Percentiles rank a stretch among this genome's conserved stretches.
phyloP scores from a whole-genome alignment of 129 eudicot species.

The Ambrosia trifida region DNA sequence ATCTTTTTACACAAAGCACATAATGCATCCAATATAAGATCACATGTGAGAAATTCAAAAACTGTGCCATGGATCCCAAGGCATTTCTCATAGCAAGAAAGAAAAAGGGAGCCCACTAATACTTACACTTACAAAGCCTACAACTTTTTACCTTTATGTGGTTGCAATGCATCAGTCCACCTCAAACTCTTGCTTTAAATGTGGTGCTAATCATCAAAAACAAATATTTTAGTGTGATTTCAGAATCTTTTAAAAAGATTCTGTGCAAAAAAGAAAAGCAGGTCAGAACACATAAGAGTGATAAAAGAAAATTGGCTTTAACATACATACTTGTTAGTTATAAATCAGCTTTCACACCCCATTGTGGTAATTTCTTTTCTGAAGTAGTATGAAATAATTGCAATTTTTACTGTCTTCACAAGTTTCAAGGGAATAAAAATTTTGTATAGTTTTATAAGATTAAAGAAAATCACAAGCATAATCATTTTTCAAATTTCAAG shows the following conservation, averaged over 20 bases:
- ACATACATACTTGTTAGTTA: neutral
- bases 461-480: too few species aligned
- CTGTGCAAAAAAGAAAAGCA: neutral
- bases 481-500: too few species aligned
- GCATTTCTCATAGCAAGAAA: constrained; percentile 24
- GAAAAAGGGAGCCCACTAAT: constrained; percentile 30
- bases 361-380: neutral
- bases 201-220: constrained; percentile 37
- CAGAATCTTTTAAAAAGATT: constrained; percentile 12
- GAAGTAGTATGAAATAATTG: neutral
- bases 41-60: constrained; percentile 35
- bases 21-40: constrained; percentile 41
- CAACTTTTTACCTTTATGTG: constrained; percentile 32
- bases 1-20: constrained; percentile 41
- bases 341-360: constrained; percentile 1
- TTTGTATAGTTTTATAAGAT: neutral
- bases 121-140: constrained; percentile 20
- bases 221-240: constrained; percentile 12
- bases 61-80: constrained; percentile 35
- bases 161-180: constrained; percentile 37
- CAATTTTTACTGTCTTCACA: neutral
- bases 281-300: neutral
- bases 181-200: constrained; percentile 37
- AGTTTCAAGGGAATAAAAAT: constrained; percentile 3
- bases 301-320: constrained; percentile 7